Percentiles rank a stretch among this genome's conserved stretches.
These are phyloP conservation scores for Millerozyma acaciae DNA, from an alignment of 805 yeast genomes.

Conservation along the genomic window DNA sequence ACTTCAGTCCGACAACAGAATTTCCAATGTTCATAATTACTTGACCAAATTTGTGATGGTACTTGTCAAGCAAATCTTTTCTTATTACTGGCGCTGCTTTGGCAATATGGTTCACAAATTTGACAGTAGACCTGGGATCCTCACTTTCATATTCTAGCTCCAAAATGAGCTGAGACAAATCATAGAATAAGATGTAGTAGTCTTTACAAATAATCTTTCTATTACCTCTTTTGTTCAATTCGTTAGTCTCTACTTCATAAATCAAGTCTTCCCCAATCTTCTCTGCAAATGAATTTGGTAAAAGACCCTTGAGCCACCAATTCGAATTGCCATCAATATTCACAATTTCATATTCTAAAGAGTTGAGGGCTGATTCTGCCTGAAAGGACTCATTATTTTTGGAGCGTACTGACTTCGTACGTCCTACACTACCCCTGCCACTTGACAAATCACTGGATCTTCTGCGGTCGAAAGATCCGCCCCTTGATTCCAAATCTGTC, in stretches of 20 bases:
- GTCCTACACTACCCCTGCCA: slow-evolving; percentile 4
- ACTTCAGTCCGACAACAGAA: slow-evolving; percentile 28
- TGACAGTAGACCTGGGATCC: slow-evolving; percentile 52
- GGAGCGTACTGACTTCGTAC: slow-evolving; percentile 12
- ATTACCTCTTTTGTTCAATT: slow-evolving; percentile 54
- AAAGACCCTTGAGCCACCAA: slow-evolving; percentile 68
- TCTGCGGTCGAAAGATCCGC: too few species aligned
- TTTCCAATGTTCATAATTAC: slow-evolving; percentile 37
- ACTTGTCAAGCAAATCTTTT: slow-evolving; percentile 47
- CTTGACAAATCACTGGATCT: slow-evolving; percentile 1
- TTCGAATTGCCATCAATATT: slow-evolving; percentile 24
- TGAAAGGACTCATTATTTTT: slow-evolving; percentile 19
- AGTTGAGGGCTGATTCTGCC: slow-evolving; percentile 23
- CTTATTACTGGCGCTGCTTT: slow-evolving; percentile 43
- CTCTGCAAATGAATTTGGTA: slow-evolving; percentile 50
- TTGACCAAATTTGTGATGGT: slow-evolving; percentile 49
- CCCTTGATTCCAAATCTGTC: too few species aligned
- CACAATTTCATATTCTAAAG: slow-evolving; percentile 28
- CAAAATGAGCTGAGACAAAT: slow-evolving; percentile 62
- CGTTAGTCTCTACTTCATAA: slow-evolving; percentile 62
- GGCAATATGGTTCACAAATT: slow-evolving; percentile 22
- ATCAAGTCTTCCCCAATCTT: slow-evolving; percentile 47
- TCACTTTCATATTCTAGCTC: slow-evolving; percentile 52
- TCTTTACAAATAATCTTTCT: slow-evolving; percentile 50
- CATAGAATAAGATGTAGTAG: slow-evolving; percentile 68